Conservation (phyloP, 139 green algal species). For the Coelastrella sp. region DNA sequence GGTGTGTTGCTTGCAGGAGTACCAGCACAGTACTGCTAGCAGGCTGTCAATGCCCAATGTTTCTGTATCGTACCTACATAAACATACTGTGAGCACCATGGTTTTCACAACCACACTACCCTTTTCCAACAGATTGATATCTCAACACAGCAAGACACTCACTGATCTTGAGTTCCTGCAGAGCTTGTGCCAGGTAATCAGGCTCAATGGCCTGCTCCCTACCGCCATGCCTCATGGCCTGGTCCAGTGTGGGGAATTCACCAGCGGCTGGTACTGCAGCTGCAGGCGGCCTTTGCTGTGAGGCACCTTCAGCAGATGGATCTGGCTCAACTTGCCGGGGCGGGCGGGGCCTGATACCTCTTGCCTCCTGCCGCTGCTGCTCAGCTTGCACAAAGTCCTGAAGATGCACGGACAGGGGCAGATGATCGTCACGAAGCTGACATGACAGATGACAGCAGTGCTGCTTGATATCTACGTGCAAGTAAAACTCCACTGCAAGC, state of each 20-base stretch:
- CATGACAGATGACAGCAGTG: too few relatives aligned
- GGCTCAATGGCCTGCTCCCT: background rate
- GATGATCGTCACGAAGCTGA: too few relatives aligned
- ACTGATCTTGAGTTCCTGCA: constrained; percentile 7
- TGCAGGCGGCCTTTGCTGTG: constrained; percentile 21
- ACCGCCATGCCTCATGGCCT: background rate
- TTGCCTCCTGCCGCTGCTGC: constrained; percentile 6
- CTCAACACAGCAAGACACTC: background rate
- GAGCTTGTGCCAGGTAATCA: constrained; percentile 8
- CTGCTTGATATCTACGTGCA: too few relatives aligned
- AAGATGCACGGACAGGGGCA: too few relatives aligned
- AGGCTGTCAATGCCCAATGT: too few relatives aligned
- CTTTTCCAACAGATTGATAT: background rate
- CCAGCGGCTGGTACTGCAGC: background rate
- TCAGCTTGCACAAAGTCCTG: too few relatives aligned
- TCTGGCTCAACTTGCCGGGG: constrained; percentile 11
- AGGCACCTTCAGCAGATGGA: background rate
- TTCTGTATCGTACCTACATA: too few relatives aligned
- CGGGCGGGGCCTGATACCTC: background rate
- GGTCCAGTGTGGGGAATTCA: constrained; percentile 20
- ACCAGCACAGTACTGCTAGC: too few relatives aligned
- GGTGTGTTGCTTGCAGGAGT: too few relatives aligned
- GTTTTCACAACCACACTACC: background rate
- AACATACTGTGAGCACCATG: too few relatives aligned
- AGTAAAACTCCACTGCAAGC: too few relatives aligned